Evolutionary conservation across 768 basidiomycete genomes (phyloP).

Genomic region (Phlebiopsis flavidoalba): DNA sequence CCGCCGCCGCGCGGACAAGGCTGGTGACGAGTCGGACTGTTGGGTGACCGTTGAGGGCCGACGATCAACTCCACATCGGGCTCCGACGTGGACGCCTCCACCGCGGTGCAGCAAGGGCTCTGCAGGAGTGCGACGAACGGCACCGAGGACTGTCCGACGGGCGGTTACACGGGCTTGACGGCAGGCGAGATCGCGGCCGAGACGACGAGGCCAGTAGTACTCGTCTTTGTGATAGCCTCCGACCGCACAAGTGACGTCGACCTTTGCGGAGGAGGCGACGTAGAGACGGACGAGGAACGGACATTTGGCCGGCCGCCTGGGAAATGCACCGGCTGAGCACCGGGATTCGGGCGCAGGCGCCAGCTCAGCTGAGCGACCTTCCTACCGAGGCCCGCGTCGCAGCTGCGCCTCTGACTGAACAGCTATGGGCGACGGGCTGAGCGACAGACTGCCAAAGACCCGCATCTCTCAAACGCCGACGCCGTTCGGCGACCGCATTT

Average conservation of each 20-base stretch:
- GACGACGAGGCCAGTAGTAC: constrained; percentile 63
- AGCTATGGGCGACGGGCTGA: constrained; percentile 17
- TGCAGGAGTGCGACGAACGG: constrained; percentile 9
- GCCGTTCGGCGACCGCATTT: constrained; percentile 67
- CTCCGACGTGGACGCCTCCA: constrained; percentile 9
- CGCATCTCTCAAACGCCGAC: constrained; percentile 75
- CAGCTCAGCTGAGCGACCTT: constrained; percentile 15
- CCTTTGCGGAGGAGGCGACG: constrained; percentile 54
- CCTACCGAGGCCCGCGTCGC: constrained; percentile 3
- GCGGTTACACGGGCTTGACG: constrained; percentile 17
- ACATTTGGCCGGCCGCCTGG: constrained; percentile 17
- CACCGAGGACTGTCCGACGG: constrained; percentile 19
- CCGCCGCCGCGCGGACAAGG: constrained; percentile 21
- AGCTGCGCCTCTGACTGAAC: constrained; percentile 9
- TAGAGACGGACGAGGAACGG: too few relatives aligned
- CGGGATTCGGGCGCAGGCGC: too few relatives aligned
- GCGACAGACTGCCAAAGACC: constrained; percentile 30
- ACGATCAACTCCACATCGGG: background rate
- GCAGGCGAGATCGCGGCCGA: constrained; percentile 24
- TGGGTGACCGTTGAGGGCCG: background rate
- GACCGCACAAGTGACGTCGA: constrained; percentile 60
- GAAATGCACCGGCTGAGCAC: constrained; percentile 9
- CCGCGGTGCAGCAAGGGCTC: constrained; percentile 4
- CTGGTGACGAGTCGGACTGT: background rate
- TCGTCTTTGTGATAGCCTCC: constrained; percentile 33